Conservation (phyloP, 768 basidiomycete species). For the Leccinum obscurum region DNA sequence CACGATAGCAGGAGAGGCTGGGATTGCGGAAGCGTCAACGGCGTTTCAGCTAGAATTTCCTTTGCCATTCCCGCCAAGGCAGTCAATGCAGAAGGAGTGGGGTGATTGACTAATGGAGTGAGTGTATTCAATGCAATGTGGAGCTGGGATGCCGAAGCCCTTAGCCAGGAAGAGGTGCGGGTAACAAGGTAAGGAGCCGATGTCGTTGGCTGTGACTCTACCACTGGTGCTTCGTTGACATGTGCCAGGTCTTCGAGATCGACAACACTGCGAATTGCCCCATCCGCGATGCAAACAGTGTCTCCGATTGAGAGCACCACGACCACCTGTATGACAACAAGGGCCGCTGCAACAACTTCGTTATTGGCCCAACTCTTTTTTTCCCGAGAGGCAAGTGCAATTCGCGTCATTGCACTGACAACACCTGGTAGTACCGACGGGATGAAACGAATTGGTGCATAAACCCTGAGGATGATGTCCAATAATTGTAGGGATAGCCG, state of each 20-base stretch:
- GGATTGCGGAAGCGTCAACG: conserved; percentile 63
- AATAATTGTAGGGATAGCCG: conserved; percentile 59
- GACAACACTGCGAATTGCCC: conserved; percentile 52
- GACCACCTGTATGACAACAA: conserved; percentile 54
- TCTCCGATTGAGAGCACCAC: conserved; percentile 67
- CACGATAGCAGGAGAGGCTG: conserved; percentile 69
- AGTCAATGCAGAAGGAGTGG: conserved; percentile 61
- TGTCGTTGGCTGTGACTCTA: conserved; percentile 22
- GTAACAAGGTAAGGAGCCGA: conserved; percentile 46
- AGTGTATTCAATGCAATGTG: conserved; percentile 80
- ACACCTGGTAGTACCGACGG: conserved; percentile 84
- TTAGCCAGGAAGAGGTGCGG: conserved; percentile 77
- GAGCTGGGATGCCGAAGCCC: conserved; percentile 78
- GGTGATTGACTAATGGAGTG: conserved; percentile 68
- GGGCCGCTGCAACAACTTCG: conserved; percentile 57
- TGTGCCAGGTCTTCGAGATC: conserved; percentile 64
- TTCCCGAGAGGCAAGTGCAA: conserved; percentile 56
- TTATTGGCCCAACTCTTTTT: conserved; percentile 73
- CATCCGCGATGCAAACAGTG: conserved; percentile 60
- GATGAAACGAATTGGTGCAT: conserved; percentile 50
- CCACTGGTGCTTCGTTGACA: conserved; percentile 20
- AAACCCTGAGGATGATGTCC: conserved; percentile 47
- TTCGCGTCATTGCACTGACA: conserved; percentile 72
- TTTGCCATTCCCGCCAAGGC: conserved; percentile 59
- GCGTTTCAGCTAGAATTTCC: conserved; percentile 52